Base-by-base conservation (phyloP, 371 early-diverging fungal species). In the Smittium culicis region DNA sequence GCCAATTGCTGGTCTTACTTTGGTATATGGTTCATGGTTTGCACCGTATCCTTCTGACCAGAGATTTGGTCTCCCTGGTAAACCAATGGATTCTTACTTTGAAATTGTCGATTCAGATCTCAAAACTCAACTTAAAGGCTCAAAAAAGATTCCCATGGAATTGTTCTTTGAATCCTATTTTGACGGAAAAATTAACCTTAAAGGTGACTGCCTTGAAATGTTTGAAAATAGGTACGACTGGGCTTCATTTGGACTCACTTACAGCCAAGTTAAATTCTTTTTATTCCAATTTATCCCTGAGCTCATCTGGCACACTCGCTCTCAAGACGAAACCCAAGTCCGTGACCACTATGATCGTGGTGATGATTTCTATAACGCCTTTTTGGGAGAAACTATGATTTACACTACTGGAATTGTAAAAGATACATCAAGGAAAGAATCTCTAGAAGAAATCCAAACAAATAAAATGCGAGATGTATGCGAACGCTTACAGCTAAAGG, bases 281-380 rank as follows among this genome's bases (percentile, higher is more conserved):
- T 73, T 96, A 32, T 83, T 88, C 66, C 92, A 93, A 77, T 95
- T 93, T 93, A 83, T 97, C 65, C 96, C 96, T 61, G 95, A 95
- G 78, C 84, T 88, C 30, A 78, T 94, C 67, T 90, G 89, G 93
- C 96, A 96, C 82, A 89, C 92, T 60, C 87, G 86, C 77, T 89
- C 88, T 76, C 96, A 96, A 80, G 96, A 96, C 76, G 91, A 93
- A 76, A 88, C 87, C 73, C 96, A 96, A 79, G 94, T 96, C 55
- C 86, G 94, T 70, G 96, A 96, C 64, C 94, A 95, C 80, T 96
- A 96, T 77, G 96, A 97, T 79, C 90, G 96, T 67, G 96, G 96
- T 67, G 89, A 96, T 79, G 96, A 95, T 75, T 96, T 97, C 70
- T 95, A 97, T 79, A 88, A 84, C 57, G 91, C 88, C 35, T 95